Percentiles rank a stretch among this genome's conserved stretches.
Evolutionary conservation across 371 early-diverging fungal genomes (phyloP).

Genomic region (Sporodiniella umbellata): DNA sequence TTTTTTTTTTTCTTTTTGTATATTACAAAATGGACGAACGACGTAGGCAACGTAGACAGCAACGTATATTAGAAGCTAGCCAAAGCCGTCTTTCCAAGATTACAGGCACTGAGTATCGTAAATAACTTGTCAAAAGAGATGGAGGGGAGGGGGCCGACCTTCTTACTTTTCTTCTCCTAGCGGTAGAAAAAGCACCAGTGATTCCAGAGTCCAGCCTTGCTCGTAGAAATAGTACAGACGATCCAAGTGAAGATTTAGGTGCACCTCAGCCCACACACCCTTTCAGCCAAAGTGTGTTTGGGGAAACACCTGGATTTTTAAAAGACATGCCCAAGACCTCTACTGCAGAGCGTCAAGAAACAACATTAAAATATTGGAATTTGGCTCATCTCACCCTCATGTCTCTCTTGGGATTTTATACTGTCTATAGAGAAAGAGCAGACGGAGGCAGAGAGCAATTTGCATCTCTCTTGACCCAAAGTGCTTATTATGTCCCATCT

Average conservation of each 20-base stretch:
- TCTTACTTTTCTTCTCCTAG: too few species aligned
- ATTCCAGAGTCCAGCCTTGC: background rate
- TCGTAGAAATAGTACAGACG: constrained; percentile 27
- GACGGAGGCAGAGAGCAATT: constrained; percentile 34
- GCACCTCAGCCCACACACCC: constrained; percentile 28
- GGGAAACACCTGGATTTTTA: too few species aligned
- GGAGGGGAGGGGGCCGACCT: too few species aligned
- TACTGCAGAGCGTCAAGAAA: background rate
- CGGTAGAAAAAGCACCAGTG: background rate
- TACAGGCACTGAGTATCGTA: constrained; percentile 56
- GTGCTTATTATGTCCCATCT: too few species aligned
- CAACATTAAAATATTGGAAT: constrained; percentile 43
- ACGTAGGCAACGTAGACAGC: constrained; percentile 60
- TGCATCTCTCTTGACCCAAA: constrained; percentile 24
- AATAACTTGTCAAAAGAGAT: too few species aligned
- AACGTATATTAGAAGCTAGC: constrained; percentile 56
- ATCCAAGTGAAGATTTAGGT: constrained; percentile 43
- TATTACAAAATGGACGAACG: constrained; percentile 24
- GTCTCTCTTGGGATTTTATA: constrained; percentile 41
- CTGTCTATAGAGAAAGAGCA: constrained; percentile 48
- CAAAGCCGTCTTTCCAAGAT: constrained; percentile 57
- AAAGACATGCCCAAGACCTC: background rate
- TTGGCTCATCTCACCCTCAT: constrained; percentile 49
- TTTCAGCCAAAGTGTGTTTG: constrained; percentile 9
- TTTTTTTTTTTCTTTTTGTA: constrained; percentile 1